These are phyloP conservation scores for Stemphylium beticola DNA, from an alignment of 2,329 filamentous ascomycete species.

Conservation along the genomic window DNA sequence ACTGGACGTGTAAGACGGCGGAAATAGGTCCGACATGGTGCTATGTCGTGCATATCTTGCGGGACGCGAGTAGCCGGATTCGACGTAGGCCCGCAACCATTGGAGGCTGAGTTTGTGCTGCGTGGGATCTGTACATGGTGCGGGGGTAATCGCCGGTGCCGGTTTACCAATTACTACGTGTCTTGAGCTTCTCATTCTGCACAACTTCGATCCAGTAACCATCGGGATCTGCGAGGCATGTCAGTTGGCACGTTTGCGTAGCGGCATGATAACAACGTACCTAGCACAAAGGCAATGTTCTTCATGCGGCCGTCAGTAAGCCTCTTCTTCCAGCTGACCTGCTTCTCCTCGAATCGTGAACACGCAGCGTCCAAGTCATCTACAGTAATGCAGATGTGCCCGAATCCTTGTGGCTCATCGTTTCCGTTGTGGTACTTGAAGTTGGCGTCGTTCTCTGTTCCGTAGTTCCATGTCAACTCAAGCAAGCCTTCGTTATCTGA, in stretches of 20 bases:
- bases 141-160: slow-evolving; percentile 11
- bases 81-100: slow-evolving; percentile 17
- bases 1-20: neutral
- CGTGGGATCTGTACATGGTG: slow-evolving; percentile 21
- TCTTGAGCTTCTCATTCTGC: slow-evolving; percentile 75
- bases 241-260: slow-evolving; percentile 18
- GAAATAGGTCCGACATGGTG: neutral
- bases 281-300: slow-evolving; percentile 89
- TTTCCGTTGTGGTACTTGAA: slow-evolving; percentile 96
- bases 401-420: slow-evolving; percentile 87
- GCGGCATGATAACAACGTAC: slow-evolving; percentile 30
- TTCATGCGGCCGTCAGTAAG: slow-evolving; percentile 91
- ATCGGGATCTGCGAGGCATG: slow-evolving; percentile 64
- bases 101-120: slow-evolving; percentile 16
- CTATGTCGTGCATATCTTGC: slow-evolving; percentile 6
- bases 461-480: slow-evolving; percentile 85
- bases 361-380: slow-evolving; percentile 91
- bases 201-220: slow-evolving; percentile 81
- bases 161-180: slow-evolving; percentile 47
- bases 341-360: slow-evolving; percentile 79
- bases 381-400: slow-evolving; percentile 87
- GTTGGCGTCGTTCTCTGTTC: slow-evolving; percentile 81
- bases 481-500: slow-evolving; percentile 80
- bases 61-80: slow-evolving; percentile 7
- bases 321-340: slow-evolving; percentile 92